Percentiles rank a stretch among this genome's conserved stretches.
Conservation (phyloP, 2,329 filamentous ascomycete genomes). For the Aspergillus fumigatiaffinis region DNA sequence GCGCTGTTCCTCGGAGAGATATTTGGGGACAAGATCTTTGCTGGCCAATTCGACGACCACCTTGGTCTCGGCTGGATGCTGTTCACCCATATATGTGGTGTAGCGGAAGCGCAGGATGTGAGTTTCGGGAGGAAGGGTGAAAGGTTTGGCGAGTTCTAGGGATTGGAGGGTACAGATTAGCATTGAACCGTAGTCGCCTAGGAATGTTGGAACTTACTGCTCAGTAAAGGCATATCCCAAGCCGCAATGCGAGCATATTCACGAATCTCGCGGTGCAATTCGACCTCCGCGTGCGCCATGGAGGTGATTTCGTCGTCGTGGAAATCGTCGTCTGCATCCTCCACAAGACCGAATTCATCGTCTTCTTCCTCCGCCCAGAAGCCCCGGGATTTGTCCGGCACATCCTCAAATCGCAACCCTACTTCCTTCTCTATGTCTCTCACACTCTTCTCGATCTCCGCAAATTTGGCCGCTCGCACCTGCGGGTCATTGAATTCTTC, state of each 20-base stretch:
- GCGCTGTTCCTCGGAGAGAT: constrained; percentile 63
- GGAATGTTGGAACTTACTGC: constrained; percentile 56
- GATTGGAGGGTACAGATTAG: constrained; percentile 12
- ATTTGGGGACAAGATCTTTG: constrained; percentile 58
- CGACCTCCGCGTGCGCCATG: constrained; percentile 79
- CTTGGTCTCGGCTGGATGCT: constrained; percentile 86
- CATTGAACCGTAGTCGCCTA: constrained; percentile 9
- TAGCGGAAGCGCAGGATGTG: constrained; percentile 89
- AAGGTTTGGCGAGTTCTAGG: constrained; percentile 77
- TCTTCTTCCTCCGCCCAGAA: constrained; percentile 45
- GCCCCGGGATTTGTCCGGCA: constrained; percentile 23
- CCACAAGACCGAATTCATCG: constrained; percentile 42
- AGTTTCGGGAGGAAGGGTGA: constrained; percentile 61
- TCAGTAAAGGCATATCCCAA: constrained; percentile 92
- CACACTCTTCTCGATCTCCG: constrained; percentile 31
- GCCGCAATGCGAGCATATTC: constrained; percentile 82
- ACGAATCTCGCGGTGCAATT: constrained; percentile 81
- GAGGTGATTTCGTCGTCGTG: constrained; percentile 80
- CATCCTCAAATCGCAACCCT: constrained; percentile 27
- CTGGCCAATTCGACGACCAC: constrained; percentile 88
- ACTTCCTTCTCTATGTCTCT: constrained; percentile 29
- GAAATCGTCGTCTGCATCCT: constrained; percentile 53
- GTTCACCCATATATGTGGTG: constrained; percentile 92
- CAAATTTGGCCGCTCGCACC: constrained; percentile 25
- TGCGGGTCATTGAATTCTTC: constrained; percentile 35